Evolutionary conservation across 1,139 yeast species (phyloP), one percentile per base, ranked within the genome.

Genomic region (Taphrina populina): DNA sequence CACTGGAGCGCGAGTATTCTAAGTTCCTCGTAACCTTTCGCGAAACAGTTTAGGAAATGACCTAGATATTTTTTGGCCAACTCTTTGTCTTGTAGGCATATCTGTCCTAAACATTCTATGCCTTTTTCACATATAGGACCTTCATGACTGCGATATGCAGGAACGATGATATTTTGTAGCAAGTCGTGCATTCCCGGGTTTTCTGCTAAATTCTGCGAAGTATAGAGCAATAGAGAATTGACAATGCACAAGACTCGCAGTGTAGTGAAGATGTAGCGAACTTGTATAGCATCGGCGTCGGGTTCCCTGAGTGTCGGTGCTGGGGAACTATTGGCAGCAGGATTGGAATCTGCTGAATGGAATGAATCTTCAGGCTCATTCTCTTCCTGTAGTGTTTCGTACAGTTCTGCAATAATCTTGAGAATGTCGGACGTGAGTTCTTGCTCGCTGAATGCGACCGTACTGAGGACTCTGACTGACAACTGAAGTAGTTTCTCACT

Each of bases 401-500:
- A 78, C 43, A 88, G 76, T 73, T 90, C 96, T 34, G 88, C 82
- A 35, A 88, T 82, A 20, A 88, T 80, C 72, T 90, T 96, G n/a
- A 85, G 80, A 17, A 87, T 78, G 80, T 88, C 84, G 37, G 86
- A 80, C 20, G 87, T 80, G 67, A 88, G 88, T 70, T 90, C 96
- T 58, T 83, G 78, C 64, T 88, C 96, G 66, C 78, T 84, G 36
- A 84, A 81, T 1, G 95, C 84, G 19, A 87, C 72, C 63, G 79
- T 83, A 47, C 81, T 76, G 62, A 90, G 75, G 2, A 88, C 86
- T 54, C 79, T 76, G 61, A 87, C 76, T 1, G 86, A 77, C 7
- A 77, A 73, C 24, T 79, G 76, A 27, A 83, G 76, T 17, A 85
- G 70, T 1, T 73, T 67, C 44, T 82, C 86, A 3, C 76, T 67